Evolutionary conservation across 257 asterid genomes (phyloP), one percentile per base, ranked within the genome.

Genomic region (Catharanthus roseus): DNA sequence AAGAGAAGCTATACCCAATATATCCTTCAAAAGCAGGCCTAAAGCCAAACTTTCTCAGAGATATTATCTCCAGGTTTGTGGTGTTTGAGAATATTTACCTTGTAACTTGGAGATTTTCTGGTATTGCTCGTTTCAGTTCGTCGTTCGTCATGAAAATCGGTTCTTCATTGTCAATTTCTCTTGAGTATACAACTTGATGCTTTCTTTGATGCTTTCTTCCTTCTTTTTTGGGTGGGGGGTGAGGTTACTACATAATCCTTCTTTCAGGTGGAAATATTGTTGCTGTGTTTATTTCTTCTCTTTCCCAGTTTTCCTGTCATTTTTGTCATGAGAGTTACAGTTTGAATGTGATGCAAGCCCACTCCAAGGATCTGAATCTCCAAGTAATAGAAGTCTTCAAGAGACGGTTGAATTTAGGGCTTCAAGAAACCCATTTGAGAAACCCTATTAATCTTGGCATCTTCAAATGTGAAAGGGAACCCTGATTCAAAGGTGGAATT

Each of bases 11-110:
- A 18, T 91, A 91, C 82, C 97, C 99, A 68, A 88, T 93, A 72
- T 91, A 93, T 81, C 96, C 99, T 72, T 91, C 97, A 21, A 93
- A 88, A 83, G 92, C 88, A 81, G 96, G 96, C 78, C 85, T 93
- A 28, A 91, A 75, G 67, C 87, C 99, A 51, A 86, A 80, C 78
- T 81, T 86, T 70, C 78, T 93, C 18, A 85, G 95, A 84, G 96
- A 93, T 71, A 71, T 76, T 31, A 86, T 93, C 65, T 85, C 90
- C 81, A 89, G 99, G 99, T 93, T 69, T 65, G 86, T 65, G 26
- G 79, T 62, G 67, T 19, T 29, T 67, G 19, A 10, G 42, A 41
- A 62, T 7, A 34, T 21, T 34, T 6, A 33, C 19, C 45, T 60
- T 61, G 47, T 34, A n/a, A 6, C 23, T 0, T 29, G 65, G 19